Conservation (phyloP, 805 yeast genomes). For the Brettanomyces sp. region DNA sequence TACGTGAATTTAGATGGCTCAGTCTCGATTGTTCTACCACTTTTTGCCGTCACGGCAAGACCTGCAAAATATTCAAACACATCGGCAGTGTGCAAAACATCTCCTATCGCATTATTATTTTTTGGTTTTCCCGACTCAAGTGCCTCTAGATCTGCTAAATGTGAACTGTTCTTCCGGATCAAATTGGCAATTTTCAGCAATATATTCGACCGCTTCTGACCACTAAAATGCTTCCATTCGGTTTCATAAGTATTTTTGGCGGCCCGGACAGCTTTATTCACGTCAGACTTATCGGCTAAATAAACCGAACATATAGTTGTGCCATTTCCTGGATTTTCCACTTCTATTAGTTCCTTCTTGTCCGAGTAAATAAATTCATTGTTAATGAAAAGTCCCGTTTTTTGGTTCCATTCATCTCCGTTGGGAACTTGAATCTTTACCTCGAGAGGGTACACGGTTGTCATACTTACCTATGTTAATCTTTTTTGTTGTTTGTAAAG, state of each 20-base stretch:
- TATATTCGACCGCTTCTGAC: slow-evolving; percentile 35
- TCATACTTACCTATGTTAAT: too few species aligned
- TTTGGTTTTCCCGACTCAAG: slow-evolving; percentile 53
- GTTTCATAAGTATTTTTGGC: slow-evolving; percentile 41
- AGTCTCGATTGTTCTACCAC: slow-evolving; percentile 55
- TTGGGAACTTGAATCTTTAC: slow-evolving; percentile 32
- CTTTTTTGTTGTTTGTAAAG: too few species aligned
- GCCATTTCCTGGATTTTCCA: slow-evolving; percentile 48
- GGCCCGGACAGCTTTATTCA: slow-evolving; percentile 42
- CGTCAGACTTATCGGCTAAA: slow-evolving; percentile 41
- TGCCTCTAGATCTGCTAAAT: slow-evolving; percentile 48
- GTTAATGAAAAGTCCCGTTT: slow-evolving; percentile 83
- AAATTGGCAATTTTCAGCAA: slow-evolving; percentile 41
- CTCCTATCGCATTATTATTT: slow-evolving; percentile 43
- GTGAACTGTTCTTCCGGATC: slow-evolving; percentile 37
- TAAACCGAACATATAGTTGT: slow-evolving; percentile 41
- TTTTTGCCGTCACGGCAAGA: slow-evolving; percentile 56
- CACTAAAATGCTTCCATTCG: slow-evolving; percentile 39
- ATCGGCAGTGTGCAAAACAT: slow-evolving; percentile 47
- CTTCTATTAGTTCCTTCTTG: slow-evolving; percentile 49
- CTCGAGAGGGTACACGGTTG: not conserved
- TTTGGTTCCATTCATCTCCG: slow-evolving; percentile 49
- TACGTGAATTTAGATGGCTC: slow-evolving; percentile 46
- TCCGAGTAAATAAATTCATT: slow-evolving; percentile 56
- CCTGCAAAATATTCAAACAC: slow-evolving; percentile 64